Evolutionary conservation across 2,329 filamentous ascomycete genomes (phyloP), one percentile per base, ranked within the genome.

Genomic region (Aspergillus sp.): DNA sequence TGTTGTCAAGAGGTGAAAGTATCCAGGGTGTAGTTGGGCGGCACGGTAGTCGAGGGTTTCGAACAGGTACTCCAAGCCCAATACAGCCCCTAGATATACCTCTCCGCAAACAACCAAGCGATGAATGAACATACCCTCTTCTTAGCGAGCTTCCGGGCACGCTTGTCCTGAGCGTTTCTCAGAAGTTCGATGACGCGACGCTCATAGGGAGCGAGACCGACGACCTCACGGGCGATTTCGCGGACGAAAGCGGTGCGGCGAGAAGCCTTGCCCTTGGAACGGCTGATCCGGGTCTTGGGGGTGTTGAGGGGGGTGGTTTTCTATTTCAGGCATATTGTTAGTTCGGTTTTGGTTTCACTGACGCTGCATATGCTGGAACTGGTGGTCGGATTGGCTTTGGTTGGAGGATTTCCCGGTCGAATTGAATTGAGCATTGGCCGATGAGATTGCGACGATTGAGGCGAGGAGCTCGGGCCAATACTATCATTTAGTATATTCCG

Each of bases 111-210:
- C 38, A 55, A 60, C 31, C 61, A 41, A 28, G 50, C 25, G 6
- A 28, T 28, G n/a, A 31, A 13, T 59, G 60, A 63, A 87, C 90
- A 73, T 88, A 94, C 91, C 83, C 94, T 90, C 91, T 96, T 97
- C 93, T 98, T 98, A 78, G 94, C 94, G 79, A 97, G 91, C 90
- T 97, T 97, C 76, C 94, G 89, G 78, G 94, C 94, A 84, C 94
- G 92, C 92, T 98, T 98, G 85, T 99, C 95, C 87, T 96, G 96
- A 86, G 88, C 90, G 91, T 99, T 99, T 78, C 95, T 92, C 84
- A 99, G 91, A 81, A 99, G 86, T 89, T 99, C 95, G 80, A 99
- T 96, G 75, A 99, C 92, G 80, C 95, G 93, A 83, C 95, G 94
- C 90, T 99, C 95, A 82, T 99, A 95, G 77, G 92, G 92, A 74